Base-by-base conservation (phyloP, 257 asterid genomes). In the Ophiorrhiza pumila region DNA sequence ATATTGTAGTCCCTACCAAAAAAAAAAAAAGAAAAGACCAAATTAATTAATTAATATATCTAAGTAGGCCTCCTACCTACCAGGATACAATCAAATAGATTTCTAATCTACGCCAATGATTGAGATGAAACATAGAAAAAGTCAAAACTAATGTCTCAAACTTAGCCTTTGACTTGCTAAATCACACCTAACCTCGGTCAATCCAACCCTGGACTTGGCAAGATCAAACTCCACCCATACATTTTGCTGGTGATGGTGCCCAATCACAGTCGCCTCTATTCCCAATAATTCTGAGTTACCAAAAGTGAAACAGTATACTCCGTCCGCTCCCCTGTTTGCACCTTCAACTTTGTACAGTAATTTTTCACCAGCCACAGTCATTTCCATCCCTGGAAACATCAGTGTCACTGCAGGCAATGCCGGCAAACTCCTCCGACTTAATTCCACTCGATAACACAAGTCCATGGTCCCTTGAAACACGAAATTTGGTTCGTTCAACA, bases 401-500 rank as follows among this genome's bases (percentile, higher is more conserved):
- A 92, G 62, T 23, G 58, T 80, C 72, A 92, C 95, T 15, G 80
- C 77, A 57, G 96, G 96, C 83, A 90, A 67, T 15, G 75, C 39
- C 60, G 93, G 87, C 69, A 86, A 13, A 56, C 0, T 74, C 31
- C 43, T 27, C 66, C 85, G 59, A 4, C 59, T 46, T 74, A n/a
- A 23, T 50, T 75, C 97, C 1, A 88, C 81, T 37, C 75, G 76
- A 68, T 67, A 92, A 77, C 97, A 92, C 82, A 85, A 67, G 39
- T 92, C 96, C 96, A 92, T 87, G 2, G 96, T 92, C 29, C 97
- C 97, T 60, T 90, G 83, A 27, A 91, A 91, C 1, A 90, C 96
- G 12, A 88, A 92, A 46, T 87, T 63, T 22, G 93, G 84, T 9
- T 88, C 96, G 2, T 74, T 81, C 14, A 80, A 49, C 1, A 70